A percentile compares a stretch with the other conserved stretches of the same genome.
phyloP scores from a whole-genome alignment of 768 basidiomycete species.

The Psilocybe sp. region DNA sequence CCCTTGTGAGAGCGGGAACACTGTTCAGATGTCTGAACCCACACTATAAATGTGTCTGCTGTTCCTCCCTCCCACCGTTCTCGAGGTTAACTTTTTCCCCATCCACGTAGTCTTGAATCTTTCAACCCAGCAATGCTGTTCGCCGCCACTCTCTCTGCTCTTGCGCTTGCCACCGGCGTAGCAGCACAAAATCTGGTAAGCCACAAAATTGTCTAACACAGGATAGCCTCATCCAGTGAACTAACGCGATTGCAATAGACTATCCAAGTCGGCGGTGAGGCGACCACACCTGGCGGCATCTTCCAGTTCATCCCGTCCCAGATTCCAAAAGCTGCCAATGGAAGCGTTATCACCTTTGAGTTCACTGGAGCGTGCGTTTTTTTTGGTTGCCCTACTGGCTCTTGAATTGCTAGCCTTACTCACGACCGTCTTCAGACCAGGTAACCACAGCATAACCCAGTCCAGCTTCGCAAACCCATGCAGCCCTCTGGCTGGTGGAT shows the following conservation, averaged over 20 bases:
- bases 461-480: conserved; percentile 45
- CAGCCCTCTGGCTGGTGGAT: conserved; percentile 40
- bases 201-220: too few species aligned
- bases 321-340: conserved; percentile 36
- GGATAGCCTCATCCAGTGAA: too few species aligned
- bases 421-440: conserved; percentile 29
- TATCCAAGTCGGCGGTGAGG: conserved; percentile 37
- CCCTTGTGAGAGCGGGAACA: too few species aligned
- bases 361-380: conserved; percentile 42
- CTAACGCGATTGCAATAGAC: too few species aligned
- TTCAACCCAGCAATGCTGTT: conserved; percentile 2
- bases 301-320: conserved; percentile 45
- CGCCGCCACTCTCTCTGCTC: neutral
- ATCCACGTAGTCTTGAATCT: too few species aligned
- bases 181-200: conserved; percentile 18
- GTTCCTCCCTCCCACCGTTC: too few species aligned
- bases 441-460: conserved; percentile 55
- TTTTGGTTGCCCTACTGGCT: neutral
- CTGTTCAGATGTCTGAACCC: too few species aligned
- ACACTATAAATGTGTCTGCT: too few species aligned
- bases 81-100: too few species aligned
- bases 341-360: conserved; percentile 46
- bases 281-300: conserved; percentile 27
- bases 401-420: neutral
- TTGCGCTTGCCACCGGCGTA: conserved; percentile 15